Percentiles rank a stretch among this genome's conserved stretches.
Evolutionary conservation across 371 early-diverging fungal species (phyloP).

Genomic region (Cokeromyces recurvatus): DNA sequence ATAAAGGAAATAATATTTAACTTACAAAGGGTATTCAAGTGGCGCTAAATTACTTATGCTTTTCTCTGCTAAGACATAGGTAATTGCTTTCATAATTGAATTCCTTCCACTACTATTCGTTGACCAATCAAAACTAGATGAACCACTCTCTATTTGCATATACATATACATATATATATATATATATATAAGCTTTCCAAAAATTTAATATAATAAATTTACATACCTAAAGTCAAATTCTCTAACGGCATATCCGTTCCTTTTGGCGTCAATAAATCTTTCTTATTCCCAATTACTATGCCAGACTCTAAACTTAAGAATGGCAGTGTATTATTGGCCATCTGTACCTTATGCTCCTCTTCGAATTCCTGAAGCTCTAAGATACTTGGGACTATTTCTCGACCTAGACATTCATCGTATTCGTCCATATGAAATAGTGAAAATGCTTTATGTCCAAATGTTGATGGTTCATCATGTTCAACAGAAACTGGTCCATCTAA

Average conservation of each 20-base stretch:
- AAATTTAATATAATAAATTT: background rate
- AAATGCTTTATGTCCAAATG: slow-evolving; percentile 33
- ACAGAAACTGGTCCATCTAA: background rate
- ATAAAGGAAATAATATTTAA: background rate
- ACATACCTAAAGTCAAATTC: background rate
- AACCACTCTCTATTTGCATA: too few species aligned
- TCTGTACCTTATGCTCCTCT: slow-evolving; percentile 22
- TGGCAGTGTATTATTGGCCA: slow-evolving; percentile 18
- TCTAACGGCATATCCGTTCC: background rate
- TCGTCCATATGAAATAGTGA: slow-evolving; percentile 58
- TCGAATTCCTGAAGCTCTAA: slow-evolving; percentile 22
- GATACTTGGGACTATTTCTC: slow-evolving; percentile 36
- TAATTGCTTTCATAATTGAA: slow-evolving; percentile 73
- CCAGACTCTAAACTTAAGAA: slow-evolving; percentile 31
- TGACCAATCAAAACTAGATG: slow-evolving; percentile 23
- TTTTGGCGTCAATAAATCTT: too few species aligned
- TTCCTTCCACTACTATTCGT: slow-evolving; percentile 29
- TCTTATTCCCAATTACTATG: too few species aligned
- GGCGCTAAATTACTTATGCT: slow-evolving; percentile 59
- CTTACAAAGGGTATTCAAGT: slow-evolving; percentile 74
- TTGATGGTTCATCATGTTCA: slow-evolving; percentile 7
- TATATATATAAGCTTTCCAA: too few species aligned
- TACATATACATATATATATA: too few species aligned
- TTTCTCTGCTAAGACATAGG: slow-evolving; percentile 71
- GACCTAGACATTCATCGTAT: slow-evolving; percentile 57